Base-by-base conservation (phyloP, 345 rosid species). In the Salix exigua region DNA sequence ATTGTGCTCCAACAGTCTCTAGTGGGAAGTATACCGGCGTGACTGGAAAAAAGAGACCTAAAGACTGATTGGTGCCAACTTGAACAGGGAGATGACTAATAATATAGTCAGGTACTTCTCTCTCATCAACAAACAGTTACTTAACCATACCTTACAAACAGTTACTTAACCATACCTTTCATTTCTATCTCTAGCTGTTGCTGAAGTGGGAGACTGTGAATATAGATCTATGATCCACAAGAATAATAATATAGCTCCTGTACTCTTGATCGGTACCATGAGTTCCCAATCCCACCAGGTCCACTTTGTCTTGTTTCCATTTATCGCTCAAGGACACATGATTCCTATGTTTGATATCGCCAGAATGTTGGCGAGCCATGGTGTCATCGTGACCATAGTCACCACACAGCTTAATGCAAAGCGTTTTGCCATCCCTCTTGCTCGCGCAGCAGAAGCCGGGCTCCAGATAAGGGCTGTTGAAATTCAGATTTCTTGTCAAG, bases 321-420 rank as follows among this genome's bases (percentile, higher is more conserved):
- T 75, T 19, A 51, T 75, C 67, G 77, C 80, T 2, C 80, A 67
- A 61, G 83, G 77, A 69, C 77, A 81, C 73, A 67, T 76, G 73
- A 76, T 76, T 23, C 83, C 83, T 5, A 73, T 81, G 74, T 21
- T 76, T 11, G 83, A 81, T 67, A 81, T 73, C 2, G 83, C 80
- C 53, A 76, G 23, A 33, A 33, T 76, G 28, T 28, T 81, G 16
- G 77, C 83, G 3, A 69, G 68, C 17, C 55, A 73, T 1, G 77
- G 74, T 2, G n/a, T 46, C 42, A 33, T 25, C 26, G 55, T 75
- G 67, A 83, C 87, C 50, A 66, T 86, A 9, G 23, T 83, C 77
- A 82, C 84, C 65, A 82, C 88, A 0, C 23, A 71, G 1, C 14
- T 64, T 4, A 82, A 82, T 44, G 86, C 85, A 5, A 71, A 62